Conservation (phyloP, 192 early-diverging fungal species). For the Coemansia sp. region DNA sequence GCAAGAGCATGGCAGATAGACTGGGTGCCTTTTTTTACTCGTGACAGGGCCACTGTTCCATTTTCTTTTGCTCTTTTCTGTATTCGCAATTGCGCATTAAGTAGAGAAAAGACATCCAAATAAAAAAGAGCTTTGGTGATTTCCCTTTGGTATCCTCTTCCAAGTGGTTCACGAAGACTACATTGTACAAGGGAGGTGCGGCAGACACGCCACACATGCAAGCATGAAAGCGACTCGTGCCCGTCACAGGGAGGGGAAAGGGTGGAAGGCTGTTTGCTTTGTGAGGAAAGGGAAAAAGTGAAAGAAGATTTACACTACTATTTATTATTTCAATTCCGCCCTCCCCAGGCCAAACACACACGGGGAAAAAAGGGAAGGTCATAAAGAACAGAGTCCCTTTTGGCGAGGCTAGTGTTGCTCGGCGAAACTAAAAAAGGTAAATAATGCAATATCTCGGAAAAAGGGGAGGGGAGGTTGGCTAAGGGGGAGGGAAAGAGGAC, state of each 20-base stretch:
- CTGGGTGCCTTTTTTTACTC: not conserved
- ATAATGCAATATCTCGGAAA: conserved; percentile 16
- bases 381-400: conserved; percentile 7
- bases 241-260: not conserved
- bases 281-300: not conserved
- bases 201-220: conserved; percentile 15
- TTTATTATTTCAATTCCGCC: conserved; percentile 11
- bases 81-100: conserved; percentile 19
- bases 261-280: not conserved
- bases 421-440: conserved; percentile 19
- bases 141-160: conserved; percentile 9
- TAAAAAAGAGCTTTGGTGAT: not conserved
- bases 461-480: not conserved
- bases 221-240: conserved; percentile 3
- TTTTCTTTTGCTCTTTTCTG: not conserved
- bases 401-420: conserved; percentile 1
- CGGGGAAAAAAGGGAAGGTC: conserved; percentile 7
- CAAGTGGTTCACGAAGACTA: not conserved
- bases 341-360: not conserved
- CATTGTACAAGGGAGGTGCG: conserved; percentile 12
- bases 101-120: not conserved
- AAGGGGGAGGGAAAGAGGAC: not conserved
- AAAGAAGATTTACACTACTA: not conserved
- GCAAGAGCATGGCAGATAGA: not conserved
- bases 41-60: not conserved